phyloP scores from a whole-genome alignment of 352 stramenopile species.

The Phytopythium boreale region DNA sequence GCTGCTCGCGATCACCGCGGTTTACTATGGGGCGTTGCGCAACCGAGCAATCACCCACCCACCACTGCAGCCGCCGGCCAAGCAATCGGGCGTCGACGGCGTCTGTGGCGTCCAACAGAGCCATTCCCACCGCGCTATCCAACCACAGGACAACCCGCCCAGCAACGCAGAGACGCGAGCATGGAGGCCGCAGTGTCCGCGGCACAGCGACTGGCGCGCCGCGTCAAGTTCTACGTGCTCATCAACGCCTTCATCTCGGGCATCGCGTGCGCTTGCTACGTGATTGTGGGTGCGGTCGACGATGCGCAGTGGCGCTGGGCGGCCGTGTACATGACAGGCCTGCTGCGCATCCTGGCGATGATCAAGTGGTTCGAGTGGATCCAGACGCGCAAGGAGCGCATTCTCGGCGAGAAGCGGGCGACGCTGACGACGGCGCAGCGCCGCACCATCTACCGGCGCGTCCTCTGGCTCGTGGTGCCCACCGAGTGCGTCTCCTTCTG shows the following conservation, averaged over 20 bases:
- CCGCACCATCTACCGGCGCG: constrained; percentile 48
- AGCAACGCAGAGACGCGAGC: not conserved
- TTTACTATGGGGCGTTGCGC: not conserved
- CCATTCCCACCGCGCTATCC: not conserved
- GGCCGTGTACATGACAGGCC: constrained; percentile 35
- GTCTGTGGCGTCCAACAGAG: not conserved
- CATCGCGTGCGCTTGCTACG: constrained; percentile 34
- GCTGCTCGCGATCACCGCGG: not conserved
- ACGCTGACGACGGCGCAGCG: constrained; percentile 39
- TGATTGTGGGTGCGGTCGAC: not conserved
- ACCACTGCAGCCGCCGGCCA: not conserved
- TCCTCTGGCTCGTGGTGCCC: constrained; percentile 63
- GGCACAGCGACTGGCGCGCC: constrained; percentile 27
- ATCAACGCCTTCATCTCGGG: constrained; percentile 83
- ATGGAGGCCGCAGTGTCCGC: not conserved
- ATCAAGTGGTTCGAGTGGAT: constrained; percentile 84
- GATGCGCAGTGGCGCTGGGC: not conserved
- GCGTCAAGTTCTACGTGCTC: constrained; percentile 75
- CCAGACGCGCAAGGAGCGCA: constrained; percentile 60
- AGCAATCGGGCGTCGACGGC: not conserved
- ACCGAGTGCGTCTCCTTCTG: constrained; percentile 71
- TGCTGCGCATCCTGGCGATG: constrained; percentile 60
- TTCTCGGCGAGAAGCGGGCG: constrained; percentile 57
- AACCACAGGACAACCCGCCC: not conserved
- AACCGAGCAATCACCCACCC: not conserved